These are phyloP conservation scores for Coelastrella sp. DNA, from an alignment of 139 green algal species.

Conservation along the genomic window DNA sequence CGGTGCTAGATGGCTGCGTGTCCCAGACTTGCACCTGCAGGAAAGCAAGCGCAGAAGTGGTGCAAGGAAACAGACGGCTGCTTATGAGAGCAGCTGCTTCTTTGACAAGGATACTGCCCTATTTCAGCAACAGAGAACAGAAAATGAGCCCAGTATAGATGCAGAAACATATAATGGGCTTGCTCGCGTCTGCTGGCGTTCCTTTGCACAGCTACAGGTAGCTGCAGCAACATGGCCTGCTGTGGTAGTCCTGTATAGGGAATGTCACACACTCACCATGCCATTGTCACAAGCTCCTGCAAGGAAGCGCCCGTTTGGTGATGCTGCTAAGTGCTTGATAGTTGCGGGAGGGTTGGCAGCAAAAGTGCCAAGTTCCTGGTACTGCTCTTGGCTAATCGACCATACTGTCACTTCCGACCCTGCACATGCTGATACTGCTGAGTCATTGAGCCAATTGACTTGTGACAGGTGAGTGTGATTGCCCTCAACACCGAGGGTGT, in stretches of 20 bases:
- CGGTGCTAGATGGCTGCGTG: neutral
- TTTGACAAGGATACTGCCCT: no score
- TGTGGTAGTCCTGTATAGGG: no score
- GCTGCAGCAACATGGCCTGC: neutral
- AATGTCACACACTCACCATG: slow-evolving; percentile 48
- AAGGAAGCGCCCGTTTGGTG: slow-evolving; percentile 43
- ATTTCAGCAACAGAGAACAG: no score
- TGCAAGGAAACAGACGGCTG: no score
- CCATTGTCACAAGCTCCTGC: slow-evolving; percentile 57
- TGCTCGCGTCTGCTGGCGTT: no score
- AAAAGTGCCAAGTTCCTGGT: slow-evolving; percentile 56
- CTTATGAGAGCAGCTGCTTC: no score
- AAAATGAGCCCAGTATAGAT: no score
- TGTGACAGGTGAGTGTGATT: slow-evolving; percentile 38
- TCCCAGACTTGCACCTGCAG: slow-evolving; percentile 54
- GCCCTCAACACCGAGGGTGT: slow-evolving; percentile 49
- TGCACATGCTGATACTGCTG: slow-evolving; percentile 45
- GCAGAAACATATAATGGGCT: no score
- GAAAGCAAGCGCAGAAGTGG: neutral
- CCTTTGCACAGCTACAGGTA: no score
- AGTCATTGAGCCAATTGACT: slow-evolving; percentile 48
- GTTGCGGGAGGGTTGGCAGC: slow-evolving; percentile 51
- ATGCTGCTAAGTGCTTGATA: slow-evolving; percentile 12
- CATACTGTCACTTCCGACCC: slow-evolving; percentile 54
- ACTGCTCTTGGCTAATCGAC: slow-evolving; percentile 49